Base-by-base conservation (phyloP, 306 rosid genomes). In the Spatholobus suberectus region DNA sequence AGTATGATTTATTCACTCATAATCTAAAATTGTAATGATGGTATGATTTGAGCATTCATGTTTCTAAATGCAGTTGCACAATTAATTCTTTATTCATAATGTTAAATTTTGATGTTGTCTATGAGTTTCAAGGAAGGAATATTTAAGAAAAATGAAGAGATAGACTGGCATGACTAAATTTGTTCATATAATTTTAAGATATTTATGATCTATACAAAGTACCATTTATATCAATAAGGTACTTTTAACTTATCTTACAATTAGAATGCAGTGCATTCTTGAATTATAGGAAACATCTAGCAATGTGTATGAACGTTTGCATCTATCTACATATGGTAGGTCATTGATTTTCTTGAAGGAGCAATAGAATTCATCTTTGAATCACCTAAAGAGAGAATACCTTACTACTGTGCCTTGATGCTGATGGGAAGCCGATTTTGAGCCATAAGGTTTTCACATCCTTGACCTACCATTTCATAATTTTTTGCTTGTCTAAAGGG, bases 341-440 rank as follows among this genome's bases (percentile, higher is more conserved):
- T 58, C 44, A 18, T 91, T 79, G 89, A 94, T 73, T 91, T 96
- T 80, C 97, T 98, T 1, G 97, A 97, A 68, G 98, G 99, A 80
- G 76, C 83, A 76, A 86, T 92, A 11, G 86, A 69, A 10, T 91
- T 91, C 80, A 82, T 91, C 70, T 80, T 92, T 15, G 97, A 90
- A 85, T 78, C 90, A 7, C 44, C 76, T 23, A 77, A 75, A 44
- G 83, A 84, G 81, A 87, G 97, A 75, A 49, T 44, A 66, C 88
- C 70, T 51, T 93, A 97, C 86, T 96, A 89, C 78, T 90, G 93
- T 21, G 89, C 82, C 99, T 94, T 73, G 95, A 93, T 70, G 92
- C 92, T 27, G 67, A 88, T 29, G 99, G 99, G 6, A 75, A 71
- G 26, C 87, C 26, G 2, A 88, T 89, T 73, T 44, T 43, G 5